Base-by-base conservation (phyloP, 805 yeast genomes). In the Saturnispora ahearnii region DNA sequence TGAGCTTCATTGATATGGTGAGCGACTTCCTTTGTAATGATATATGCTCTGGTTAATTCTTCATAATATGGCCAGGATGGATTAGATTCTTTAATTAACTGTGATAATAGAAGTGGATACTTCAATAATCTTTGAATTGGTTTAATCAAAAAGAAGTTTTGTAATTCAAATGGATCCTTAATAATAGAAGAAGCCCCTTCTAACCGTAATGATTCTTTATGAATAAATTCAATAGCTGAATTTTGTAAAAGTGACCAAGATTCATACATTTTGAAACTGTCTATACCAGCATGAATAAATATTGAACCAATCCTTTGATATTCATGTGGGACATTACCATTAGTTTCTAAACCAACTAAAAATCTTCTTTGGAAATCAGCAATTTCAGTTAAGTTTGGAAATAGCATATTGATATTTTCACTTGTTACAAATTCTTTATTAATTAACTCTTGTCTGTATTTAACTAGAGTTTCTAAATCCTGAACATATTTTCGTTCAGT, bases 51-150 rank as follows among this genome's bases (percentile, higher is more conserved):
- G 28, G 76, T 70, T 30, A 91, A 70, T 63, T 91, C 98, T 53
- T 74, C 77, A 59, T 78, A 80, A 52, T 70, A 71, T 8, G 78
- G 76, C 71, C 75, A 71, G 15, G 66, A 62, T 12, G 64, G 62
- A 34, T 80, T 83, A 10, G 88, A 77, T 45, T 73, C 63, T 62
- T 87, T 88, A 46, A 87, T 64, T 48, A 93, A 72, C 61, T 87
- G 93, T 58, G 77, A 80, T 47, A 93, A 68, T 45, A 93, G 72
- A 46, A 93, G 69, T 2, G 98, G 99, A 65, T 93, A 93, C 64
- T 90, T 87, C 73, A 96, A 87, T n/a, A 93, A 74, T 55, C 99
- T 77, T 70, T 93, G 99, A 36, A 93, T 87, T 0, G 99, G 99
- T 64, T 91, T 93, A 58, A 93, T 79, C 40, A 93, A 73, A 65